phyloP scores from a whole-genome alignment of 176 grass and related monocot species.

The Rhipidocladum racemiflorum region DNA sequence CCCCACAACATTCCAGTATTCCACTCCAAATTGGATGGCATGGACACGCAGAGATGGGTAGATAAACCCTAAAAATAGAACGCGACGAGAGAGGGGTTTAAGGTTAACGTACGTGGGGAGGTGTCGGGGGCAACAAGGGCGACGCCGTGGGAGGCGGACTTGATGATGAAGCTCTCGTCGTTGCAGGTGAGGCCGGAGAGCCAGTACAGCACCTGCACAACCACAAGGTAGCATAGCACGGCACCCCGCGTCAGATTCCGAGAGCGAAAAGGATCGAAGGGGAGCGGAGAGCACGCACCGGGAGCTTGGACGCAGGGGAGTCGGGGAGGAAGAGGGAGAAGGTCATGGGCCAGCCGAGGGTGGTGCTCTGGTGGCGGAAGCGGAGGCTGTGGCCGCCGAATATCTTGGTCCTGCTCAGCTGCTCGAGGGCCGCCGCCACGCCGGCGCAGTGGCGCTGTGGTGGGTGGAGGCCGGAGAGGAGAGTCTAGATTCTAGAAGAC shows the following conservation, averaged over 20 bases:
- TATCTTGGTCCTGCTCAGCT: constrained; percentile 85
- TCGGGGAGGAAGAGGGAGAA: constrained; percentile 85
- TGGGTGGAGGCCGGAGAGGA: not conserved
- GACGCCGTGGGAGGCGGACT: constrained; percentile 77
- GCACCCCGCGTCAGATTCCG: not conserved
- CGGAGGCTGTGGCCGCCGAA: constrained; percentile 81
- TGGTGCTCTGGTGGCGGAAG: constrained; percentile 78
- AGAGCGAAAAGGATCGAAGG: not conserved
- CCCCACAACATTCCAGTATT: not conserved
- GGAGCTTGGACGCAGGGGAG: constrained; percentile 53
- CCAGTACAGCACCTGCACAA: constrained; percentile 73
- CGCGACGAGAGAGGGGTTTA: not conserved
- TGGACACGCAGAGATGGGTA: not conserved
- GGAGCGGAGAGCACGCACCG: constrained; percentile 20
- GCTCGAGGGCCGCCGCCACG: constrained; percentile 49
- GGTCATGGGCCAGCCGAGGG: constrained; percentile 89
- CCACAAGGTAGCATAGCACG: not conserved
- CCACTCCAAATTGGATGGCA: not conserved
- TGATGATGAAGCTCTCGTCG: constrained; percentile 89
- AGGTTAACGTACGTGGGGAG: constrained; percentile 62
- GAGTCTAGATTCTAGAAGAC: not conserved
- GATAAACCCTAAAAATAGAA: constrained; percentile 9
- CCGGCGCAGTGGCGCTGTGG: not conserved
- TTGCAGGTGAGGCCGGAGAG: constrained; percentile 80
- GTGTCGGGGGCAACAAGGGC: constrained; percentile 82